phyloP scores from a whole-genome alignment of 148 eudicot species.

The Silene latifolia region DNA sequence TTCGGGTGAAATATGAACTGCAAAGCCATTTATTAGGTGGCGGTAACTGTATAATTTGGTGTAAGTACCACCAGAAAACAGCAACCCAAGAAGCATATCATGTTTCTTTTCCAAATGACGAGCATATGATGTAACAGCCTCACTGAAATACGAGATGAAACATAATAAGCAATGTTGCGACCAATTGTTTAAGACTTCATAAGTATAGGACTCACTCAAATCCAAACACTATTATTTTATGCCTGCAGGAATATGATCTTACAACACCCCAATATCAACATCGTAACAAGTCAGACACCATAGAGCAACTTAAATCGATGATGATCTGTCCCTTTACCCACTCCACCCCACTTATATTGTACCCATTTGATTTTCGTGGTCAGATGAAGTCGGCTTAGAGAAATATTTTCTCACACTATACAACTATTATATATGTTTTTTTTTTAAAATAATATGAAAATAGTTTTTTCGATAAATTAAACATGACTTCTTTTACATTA shows the following conservation, averaged over 20 bases:
- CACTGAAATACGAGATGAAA: conserved; percentile 49
- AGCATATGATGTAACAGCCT: conserved; percentile 68
- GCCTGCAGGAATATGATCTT: neutral
- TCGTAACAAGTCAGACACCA: neutral
- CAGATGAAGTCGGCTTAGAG: too few species aligned
- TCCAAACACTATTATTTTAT: neutral
- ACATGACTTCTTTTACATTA: too few species aligned
- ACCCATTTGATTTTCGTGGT: too few species aligned
- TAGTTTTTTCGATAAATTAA: too few species aligned
- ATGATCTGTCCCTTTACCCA: neutral
- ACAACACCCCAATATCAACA: neutral
- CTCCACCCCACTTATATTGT: too few species aligned
- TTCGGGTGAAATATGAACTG: conserved; percentile 77
- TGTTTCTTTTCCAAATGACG: conserved; percentile 87
- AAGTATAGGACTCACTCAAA: neutral
- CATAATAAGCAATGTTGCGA: neutral
- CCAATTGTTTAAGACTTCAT: neutral
- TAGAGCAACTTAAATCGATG: neutral
- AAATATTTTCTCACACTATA: too few species aligned
- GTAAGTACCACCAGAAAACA: conserved; percentile 75
- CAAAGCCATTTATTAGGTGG: conserved; percentile 90
- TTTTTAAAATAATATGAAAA: too few species aligned
- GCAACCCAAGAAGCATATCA: conserved; percentile 84
- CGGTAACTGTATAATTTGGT: conserved; percentile 84
- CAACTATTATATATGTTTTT: too few species aligned